Base-by-base conservation (phyloP, 2,329 filamentous ascomycete genomes). In the Shiraia bambusicola region DNA sequence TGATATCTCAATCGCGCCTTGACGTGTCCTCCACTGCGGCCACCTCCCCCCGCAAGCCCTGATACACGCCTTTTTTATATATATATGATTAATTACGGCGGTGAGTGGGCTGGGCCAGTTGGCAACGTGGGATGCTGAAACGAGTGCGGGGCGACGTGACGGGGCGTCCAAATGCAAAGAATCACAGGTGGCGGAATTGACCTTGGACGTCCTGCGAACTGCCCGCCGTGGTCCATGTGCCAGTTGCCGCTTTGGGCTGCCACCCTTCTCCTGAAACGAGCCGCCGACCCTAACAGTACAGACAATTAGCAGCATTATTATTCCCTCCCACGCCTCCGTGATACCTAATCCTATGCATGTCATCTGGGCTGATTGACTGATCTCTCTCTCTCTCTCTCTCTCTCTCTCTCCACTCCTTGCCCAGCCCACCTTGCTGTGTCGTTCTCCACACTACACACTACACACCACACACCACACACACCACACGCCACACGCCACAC, bases 261-360 rank as follows among this genome's bases (percentile, higher is more conserved):
- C 32, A 51, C 26, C n/a, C 36, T 50, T 54, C 58, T 56, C 56
- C 56, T 61, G 56, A 61, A 54, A 60, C 57, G 52, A 50, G 49
- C 44, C 41, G 39, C 19, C 28, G 47, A 40, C 47, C 45, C 42
- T 22, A 8, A 8, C n/a, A n/a, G n/a, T n/a, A n/a, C n/a, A n/a
- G n/a, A n/a, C n/a, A n/a, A n/a, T n/a, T n/a, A 34, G 34, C 34
- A 30, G 16, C 32, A 30, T 30, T 31, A 27, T 19, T 31, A 31
- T 16, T n/a, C 17, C 9, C 28, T 22, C 28, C 10, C 17, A 24
- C 11, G 14, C 30, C n/a, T n/a, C n/a, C n/a, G n/a, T n/a, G n/a
- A n/a, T n/a, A n/a, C n/a, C n/a, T n/a, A n/a, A n/a, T n/a, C n/a
- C n/a, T n/a, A n/a, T n/a, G n/a, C n/a, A n/a, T 34, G 14, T 22